Conservation (phyloP, 2,329 filamentous ascomycete species). For the Ophiocordyceps sinensis region DNA sequence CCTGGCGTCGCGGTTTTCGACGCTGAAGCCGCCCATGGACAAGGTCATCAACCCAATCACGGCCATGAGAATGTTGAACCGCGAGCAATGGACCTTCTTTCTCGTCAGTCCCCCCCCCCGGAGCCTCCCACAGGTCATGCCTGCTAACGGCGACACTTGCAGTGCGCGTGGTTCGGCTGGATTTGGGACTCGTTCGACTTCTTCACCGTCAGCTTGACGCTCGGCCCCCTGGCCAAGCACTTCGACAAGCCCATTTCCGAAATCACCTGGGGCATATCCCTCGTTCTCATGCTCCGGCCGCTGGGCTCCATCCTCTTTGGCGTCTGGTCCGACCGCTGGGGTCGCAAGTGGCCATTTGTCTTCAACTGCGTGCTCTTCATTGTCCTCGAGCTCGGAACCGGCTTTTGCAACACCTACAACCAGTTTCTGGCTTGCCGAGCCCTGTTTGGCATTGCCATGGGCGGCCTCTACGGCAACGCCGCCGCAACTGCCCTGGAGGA, state of each 20-base stretch:
- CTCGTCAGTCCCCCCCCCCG: conserved; percentile 20
- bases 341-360: conserved; percentile 58
- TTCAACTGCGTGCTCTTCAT: conserved; percentile 62
- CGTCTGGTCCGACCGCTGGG: conserved; percentile 39
- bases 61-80: conserved; percentile 31
- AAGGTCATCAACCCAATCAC: conserved; percentile 37
- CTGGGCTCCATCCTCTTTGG: conserved; percentile 40
- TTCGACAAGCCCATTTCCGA: conserved; percentile 41
- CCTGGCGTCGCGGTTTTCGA: conserved; percentile 34
- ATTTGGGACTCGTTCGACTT: conserved; percentile 54
- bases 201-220: conserved; percentile 47
- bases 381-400: conserved; percentile 56
- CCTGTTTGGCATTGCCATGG: conserved; percentile 71
- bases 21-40: conserved; percentile 42
- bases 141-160: neutral
- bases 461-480: conserved; percentile 65
- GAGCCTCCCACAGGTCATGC: neutral
- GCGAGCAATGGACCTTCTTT: conserved; percentile 41
- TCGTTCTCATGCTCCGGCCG: conserved; percentile 47
- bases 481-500: conserved; percentile 69
- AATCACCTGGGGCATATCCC: conserved; percentile 50
- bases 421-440: conserved; percentile 63
- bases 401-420: conserved; percentile 51
- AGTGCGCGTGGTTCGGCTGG: conserved; percentile 14
- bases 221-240: conserved; percentile 34